phyloP scores from a whole-genome alignment of 192 early-diverging fungal species.

The Coemansia sp. region DNA sequence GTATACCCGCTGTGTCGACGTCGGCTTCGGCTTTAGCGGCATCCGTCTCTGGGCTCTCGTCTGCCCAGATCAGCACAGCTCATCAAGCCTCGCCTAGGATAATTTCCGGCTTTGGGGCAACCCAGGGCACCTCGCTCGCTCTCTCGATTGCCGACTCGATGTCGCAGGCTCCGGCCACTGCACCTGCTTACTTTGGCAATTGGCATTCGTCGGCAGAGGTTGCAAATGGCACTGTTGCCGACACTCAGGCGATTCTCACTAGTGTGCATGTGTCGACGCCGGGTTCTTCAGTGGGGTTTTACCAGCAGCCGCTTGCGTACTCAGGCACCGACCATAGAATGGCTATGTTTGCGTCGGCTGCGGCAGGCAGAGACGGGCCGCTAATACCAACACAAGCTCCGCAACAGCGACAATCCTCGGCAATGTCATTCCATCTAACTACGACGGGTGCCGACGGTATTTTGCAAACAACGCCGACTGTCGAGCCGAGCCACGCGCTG shows the following conservation, averaged over 20 bases:
- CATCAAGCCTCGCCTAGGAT: neutral
- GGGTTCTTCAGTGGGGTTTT: slow-evolving; percentile 3
- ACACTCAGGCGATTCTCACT: neutral
- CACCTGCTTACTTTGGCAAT: slow-evolving; percentile 3
- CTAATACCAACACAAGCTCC: neutral
- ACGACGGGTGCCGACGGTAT: neutral
- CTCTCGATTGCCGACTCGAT: neutral
- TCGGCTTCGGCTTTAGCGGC: neutral
- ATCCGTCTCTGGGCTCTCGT: neutral
- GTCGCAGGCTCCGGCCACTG: neutral
- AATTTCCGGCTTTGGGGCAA: neutral
- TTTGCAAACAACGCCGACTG: neutral
- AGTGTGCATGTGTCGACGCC: neutral
- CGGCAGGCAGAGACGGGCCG: neutral
- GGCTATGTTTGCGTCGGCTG: slow-evolving; percentile 7
- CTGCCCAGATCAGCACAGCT: neutral
- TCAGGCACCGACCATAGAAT: slow-evolving; percentile 5
- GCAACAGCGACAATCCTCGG: neutral
- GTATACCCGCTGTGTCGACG: neutral
- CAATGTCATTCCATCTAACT: slow-evolving; percentile 1
- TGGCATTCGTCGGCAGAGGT: slow-evolving; percentile 1
- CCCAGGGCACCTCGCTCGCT: neutral
- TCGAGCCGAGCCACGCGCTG: slow-evolving; percentile 4
- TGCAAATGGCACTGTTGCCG: neutral
- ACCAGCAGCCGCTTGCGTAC: slow-evolving; percentile 8